Evolutionary conservation across 306 rosid species (phyloP).

Genomic region (Vigna trinervia): DNA sequence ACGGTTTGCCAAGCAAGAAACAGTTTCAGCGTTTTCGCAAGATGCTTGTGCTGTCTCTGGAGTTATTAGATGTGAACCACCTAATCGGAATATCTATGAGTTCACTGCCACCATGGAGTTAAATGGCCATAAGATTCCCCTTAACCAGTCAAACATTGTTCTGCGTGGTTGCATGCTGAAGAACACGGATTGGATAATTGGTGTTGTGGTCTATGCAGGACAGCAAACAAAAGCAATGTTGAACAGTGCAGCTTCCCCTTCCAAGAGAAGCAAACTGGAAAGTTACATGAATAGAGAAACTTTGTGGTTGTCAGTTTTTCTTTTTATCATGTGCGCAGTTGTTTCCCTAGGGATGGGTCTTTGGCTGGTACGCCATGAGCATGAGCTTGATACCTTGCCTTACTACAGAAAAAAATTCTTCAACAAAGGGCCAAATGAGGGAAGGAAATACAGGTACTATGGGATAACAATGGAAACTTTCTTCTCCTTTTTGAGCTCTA

Average conservation of each 20-base stretch:
- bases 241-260: slow-evolving; percentile 79
- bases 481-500: slow-evolving; percentile 85
- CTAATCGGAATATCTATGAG: slow-evolving; percentile 83
- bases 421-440: slow-evolving; percentile 44
- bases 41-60: slow-evolving; percentile 60
- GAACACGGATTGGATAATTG: slow-evolving; percentile 82
- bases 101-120: slow-evolving; percentile 84
- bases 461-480: slow-evolving; percentile 79
- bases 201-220: slow-evolving; percentile 90
- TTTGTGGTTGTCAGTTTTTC: slow-evolving; percentile 71
- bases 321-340: slow-evolving; percentile 71
- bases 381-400: slow-evolving; percentile 71
- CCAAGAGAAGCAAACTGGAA: slow-evolving; percentile 85
- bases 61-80: slow-evolving; percentile 74
- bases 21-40: slow-evolving; percentile 52
- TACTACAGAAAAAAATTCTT: slow-evolving; percentile 69
- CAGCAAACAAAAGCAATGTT: slow-evolving; percentile 92
- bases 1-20: slow-evolving; percentile 86
- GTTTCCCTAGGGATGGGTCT: slow-evolving; percentile 72
- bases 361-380: slow-evolving; percentile 68
- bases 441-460: slow-evolving; percentile 60
- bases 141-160: slow-evolving; percentile 79
- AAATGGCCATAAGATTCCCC: slow-evolving; percentile 58
- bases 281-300: slow-evolving; percentile 87
- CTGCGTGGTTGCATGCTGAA: slow-evolving; percentile 90